Percentiles rank a stretch among this genome's conserved stretches.
Conservation (phyloP, 2,329 filamentous ascomycete genomes). For the Verticillium albo-atrum region DNA sequence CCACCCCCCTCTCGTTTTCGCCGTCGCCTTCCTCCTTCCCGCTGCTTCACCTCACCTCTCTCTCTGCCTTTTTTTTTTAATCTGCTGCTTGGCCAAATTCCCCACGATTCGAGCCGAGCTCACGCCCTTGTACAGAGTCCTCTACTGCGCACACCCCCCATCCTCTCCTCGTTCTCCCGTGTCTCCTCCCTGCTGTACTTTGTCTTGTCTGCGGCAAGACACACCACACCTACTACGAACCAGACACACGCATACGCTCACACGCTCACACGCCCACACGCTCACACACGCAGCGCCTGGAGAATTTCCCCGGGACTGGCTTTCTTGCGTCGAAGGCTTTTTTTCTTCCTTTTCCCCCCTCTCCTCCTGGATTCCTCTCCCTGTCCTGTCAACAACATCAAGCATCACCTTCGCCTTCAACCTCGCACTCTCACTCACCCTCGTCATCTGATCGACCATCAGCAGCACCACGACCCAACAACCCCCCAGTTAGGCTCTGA, state of each 20-base stretch:
- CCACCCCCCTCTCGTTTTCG: neutral
- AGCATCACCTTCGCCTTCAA: too few relatives aligned
- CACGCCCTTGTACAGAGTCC: neutral
- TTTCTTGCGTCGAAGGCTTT: neutral
- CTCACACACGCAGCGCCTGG: neutral
- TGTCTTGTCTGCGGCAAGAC: neutral
- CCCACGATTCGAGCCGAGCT: constrained; percentile 1
- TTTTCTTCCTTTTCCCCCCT: neutral
- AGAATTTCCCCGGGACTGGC: neutral
- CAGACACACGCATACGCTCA: neutral
- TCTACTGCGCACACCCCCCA: neutral
- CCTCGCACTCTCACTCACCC: neutral
- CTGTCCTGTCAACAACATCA: neutral
- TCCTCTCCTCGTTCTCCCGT: neutral
- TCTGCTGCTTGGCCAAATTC: neutral
- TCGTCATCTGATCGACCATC: neutral
- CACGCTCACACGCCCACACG: neutral
- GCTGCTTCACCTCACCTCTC: neutral
- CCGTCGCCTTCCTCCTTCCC: neutral
- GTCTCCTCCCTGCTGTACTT: neutral
- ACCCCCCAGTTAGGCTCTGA: neutral
- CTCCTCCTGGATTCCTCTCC: neutral
- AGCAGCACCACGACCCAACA: neutral
- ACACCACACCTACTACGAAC: neutral
- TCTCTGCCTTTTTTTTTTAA: too few relatives aligned